A percentile compares a stretch with the other conserved stretches of the same genome.
phyloP scores from a whole-genome alignment of 805 yeast species.

The Gaillardinia entomophila region DNA sequence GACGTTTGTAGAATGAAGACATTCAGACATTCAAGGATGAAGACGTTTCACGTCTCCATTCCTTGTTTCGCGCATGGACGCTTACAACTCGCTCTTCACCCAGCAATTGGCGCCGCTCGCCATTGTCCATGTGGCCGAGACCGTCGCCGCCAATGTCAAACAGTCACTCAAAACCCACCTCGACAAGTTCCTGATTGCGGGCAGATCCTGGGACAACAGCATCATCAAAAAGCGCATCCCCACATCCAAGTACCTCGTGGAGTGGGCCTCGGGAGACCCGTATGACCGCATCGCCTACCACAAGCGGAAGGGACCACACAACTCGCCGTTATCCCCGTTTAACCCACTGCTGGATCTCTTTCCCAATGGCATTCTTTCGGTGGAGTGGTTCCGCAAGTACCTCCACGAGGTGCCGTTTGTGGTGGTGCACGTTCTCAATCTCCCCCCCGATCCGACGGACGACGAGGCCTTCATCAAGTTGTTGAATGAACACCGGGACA shows the following conservation, averaged over 20 bases:
- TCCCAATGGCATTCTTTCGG: conserved; percentile 23
- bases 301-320: conserved; percentile 6
- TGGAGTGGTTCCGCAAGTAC: conserved; percentile 33
- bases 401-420: conserved; percentile 26
- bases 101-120: conserved; percentile 34
- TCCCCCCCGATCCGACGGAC: conserved; percentile 9
- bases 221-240: conserved; percentile 31
- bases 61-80: no score
- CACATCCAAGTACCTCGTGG: conserved; percentile 25
- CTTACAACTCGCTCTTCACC: conserved; percentile 18
- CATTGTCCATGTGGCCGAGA: conserved; percentile 7
- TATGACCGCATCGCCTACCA: conserved; percentile 3
- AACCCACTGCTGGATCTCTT: conserved; percentile 22
- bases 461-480: conserved; percentile 9
- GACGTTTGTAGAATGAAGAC: no score
- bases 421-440: conserved; percentile 12
- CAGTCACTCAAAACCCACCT: conserved; percentile 6
- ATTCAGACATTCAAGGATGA: no score
- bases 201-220: conserved; percentile 31
- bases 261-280: conserved; percentile 5
- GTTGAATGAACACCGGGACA: conserved; percentile 8
- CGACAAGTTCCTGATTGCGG: conserved; percentile 11
- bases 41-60: no score
- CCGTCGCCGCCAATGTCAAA: conserved; percentile 4
- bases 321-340: conserved; percentile 34